Evolutionary conservation across 768 basidiomycete genomes (phyloP).

Genomic region (Leccinum aurantiacum): DNA sequence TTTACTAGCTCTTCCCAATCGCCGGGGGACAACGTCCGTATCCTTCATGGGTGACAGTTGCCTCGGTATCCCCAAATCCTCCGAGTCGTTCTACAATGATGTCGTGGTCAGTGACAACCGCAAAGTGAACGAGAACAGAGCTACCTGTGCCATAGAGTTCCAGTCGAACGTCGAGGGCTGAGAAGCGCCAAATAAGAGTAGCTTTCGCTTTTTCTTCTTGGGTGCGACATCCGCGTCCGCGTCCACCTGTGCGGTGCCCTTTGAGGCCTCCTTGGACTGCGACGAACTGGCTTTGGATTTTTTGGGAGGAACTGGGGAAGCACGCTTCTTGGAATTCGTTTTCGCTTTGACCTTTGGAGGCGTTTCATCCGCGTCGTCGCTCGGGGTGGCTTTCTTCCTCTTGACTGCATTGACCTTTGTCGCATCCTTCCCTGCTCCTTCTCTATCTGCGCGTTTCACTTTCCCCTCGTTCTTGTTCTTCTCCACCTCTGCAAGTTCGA

Average conservation of each 20-base stretch:
- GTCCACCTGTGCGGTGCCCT: slow-evolving; percentile 12
- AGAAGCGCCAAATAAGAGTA: slow-evolving; percentile 54
- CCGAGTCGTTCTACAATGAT: slow-evolving; percentile 29
- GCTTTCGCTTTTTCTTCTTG: slow-evolving; percentile 72
- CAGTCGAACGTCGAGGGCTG: slow-evolving; percentile 46
- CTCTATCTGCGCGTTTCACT: slow-evolving; percentile 18
- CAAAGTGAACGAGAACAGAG: slow-evolving; percentile 6
- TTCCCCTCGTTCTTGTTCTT: slow-evolving; percentile 31
- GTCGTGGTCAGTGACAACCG: background rate
- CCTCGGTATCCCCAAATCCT: slow-evolving; percentile 62
- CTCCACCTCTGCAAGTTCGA: slow-evolving; percentile 23
- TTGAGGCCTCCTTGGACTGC: slow-evolving; percentile 16
- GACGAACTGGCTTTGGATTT: slow-evolving; percentile 21
- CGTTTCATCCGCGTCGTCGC: slow-evolving; percentile 17
- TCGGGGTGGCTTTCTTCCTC: slow-evolving; percentile 25
- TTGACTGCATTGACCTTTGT: slow-evolving; percentile 29
- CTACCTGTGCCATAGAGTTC: slow-evolving; percentile 43
- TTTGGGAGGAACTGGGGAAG: slow-evolving; percentile 21
- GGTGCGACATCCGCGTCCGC: slow-evolving; percentile 30
- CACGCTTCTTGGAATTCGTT: slow-evolving; percentile 18
- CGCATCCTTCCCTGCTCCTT: slow-evolving; percentile 26
- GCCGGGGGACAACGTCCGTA: slow-evolving; percentile 47
- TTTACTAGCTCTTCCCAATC: slow-evolving; percentile 33
- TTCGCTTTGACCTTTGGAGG: slow-evolving; percentile 20
- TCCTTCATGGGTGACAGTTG: slow-evolving; percentile 66